A percentile compares a stretch with the other conserved stretches of the same genome.
Evolutionary conservation across 169 alveolate genomes (phyloP).

Genomic region (Plasmodium knowlesi): DNA sequence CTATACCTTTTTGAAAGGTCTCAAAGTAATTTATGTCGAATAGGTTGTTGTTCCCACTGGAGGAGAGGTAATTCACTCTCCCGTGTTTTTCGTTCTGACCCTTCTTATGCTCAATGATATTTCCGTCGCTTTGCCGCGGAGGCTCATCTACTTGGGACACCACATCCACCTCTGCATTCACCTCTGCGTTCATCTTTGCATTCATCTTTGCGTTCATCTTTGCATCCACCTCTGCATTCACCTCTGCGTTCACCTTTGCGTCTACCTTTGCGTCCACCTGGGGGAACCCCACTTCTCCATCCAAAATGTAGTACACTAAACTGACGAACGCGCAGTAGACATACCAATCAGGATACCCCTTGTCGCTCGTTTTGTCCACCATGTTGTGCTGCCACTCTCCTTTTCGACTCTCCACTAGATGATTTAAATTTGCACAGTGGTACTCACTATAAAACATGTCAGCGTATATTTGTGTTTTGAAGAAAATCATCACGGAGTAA

Average conservation of each 20-base stretch:
- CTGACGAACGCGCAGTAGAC: slow-evolving; percentile 53
- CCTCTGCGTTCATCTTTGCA: too few relatives aligned
- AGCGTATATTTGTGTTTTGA: slow-evolving; percentile 70
- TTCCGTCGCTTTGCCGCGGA: background rate
- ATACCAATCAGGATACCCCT: slow-evolving; percentile 26
- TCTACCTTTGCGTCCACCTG: background rate
- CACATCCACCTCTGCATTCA: background rate
- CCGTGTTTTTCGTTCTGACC: background rate
- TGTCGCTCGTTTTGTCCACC: background rate
- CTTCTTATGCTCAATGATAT: background rate
- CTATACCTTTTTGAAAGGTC: slow-evolving; percentile 1
- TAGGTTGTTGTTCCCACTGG: background rate
- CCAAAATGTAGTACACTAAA: slow-evolving; percentile 27
- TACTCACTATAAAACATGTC: slow-evolving; percentile 66
- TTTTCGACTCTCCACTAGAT: background rate
- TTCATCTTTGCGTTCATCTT: too few relatives aligned
- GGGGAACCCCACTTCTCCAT: background rate
- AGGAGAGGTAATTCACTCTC: background rate
- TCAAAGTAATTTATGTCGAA: slow-evolving; percentile 62
- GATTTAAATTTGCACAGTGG: slow-evolving; percentile 27
- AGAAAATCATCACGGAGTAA: slow-evolving; percentile 35
- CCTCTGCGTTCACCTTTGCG: background rate
- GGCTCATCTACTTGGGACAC: background rate
- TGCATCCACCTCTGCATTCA: background rate
- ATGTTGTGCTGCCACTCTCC: background rate